Evolutionary conservation across 1,284 basidiomycete species (phyloP), one percentile per base, ranked within the genome.

Genomic region (Mycena citricolor): DNA sequence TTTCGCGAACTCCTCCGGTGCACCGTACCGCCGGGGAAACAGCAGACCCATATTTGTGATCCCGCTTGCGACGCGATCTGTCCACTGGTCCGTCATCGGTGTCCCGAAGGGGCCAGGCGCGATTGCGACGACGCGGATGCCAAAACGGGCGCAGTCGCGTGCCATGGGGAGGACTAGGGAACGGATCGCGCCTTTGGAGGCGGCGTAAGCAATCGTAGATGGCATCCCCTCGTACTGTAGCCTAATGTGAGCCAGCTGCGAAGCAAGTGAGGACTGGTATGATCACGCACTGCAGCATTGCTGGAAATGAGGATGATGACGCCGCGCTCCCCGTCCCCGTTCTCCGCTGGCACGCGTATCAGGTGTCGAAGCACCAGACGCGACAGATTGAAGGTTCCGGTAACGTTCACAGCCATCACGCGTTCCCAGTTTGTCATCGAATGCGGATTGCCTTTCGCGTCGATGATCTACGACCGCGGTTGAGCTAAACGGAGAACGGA

Each of bases 121-220:
- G 44, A 80, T 68, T n/a, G 74, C 67, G 41, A 75, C 71, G 22
- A 78, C 77, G 22, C 77, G 74, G 20, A 80, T 63, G 14, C 69
- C 70, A 51, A 76, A 68, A 2, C 72, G 65, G 4, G 71, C 64
- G 11, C 77, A 67, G 52, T 79, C 77, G 38, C 76, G 73, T 2
- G 77, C 69, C 62, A 80, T 70, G 7, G 77, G 76, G 7, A 79
- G 65, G 1, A 74, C 70, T 69, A 79, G 72, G 4, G 76, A 72
- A 17, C 63, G 61, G 14, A 80, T 49, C 3, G 74, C 77, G 42
- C 77, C 77, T 59, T 80, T 80, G 2, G 71, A 67, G 4, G 76
- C 76, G 4, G 76, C 57, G 54, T 80, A 80, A 0, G 74, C 76
- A 1, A 67, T 65, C 51, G 77, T 76, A 7, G 73, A 70, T 1